These are phyloP conservation scores for Fusarium nematophilum DNA, from an alignment of 2,329 filamentous ascomycete species.

Conservation along the genomic window DNA sequence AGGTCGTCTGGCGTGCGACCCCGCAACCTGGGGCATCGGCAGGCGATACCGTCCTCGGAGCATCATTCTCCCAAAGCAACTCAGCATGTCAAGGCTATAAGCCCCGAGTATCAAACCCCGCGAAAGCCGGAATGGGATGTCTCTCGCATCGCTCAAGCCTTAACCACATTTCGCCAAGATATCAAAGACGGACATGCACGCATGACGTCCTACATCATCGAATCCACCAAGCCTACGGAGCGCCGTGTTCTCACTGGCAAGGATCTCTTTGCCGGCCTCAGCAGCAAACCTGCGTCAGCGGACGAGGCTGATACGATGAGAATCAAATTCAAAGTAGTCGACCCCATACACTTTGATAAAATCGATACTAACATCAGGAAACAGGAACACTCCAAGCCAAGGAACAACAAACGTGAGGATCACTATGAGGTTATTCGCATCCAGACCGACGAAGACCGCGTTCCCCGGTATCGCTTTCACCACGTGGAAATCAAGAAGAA, in stretches of 20 bases:
- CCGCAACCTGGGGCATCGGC: conserved; percentile 35
- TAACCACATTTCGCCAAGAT: conserved; percentile 55
- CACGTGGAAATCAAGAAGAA: conserved; percentile 70
- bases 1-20: conserved; percentile 32
- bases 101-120: conserved; percentile 39
- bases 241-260: conserved; percentile 55
- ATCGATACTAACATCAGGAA: conserved; percentile 27
- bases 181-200: conserved; percentile 59
- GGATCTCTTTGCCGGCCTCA: conserved; percentile 62
- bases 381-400: conserved; percentile 58
- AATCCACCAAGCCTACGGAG: conserved; percentile 56
- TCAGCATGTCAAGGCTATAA: conserved; percentile 19
- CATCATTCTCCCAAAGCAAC: conserved; percentile 19
- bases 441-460: conserved; percentile 61
- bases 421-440: conserved; percentile 57
- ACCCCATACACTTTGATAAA: not conserved
- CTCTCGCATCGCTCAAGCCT: conserved; percentile 54
- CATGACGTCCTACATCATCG: conserved; percentile 58
- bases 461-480: conserved; percentile 68
- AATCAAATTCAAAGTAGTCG: conserved; percentile 62
- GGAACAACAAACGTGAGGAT: conserved; percentile 57
- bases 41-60: conserved; percentile 39
- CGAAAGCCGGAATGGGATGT: conserved; percentile 54
- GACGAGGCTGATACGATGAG: conserved; percentile 56
- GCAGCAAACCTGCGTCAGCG: conserved; percentile 49